Percentiles rank a stretch among this genome's conserved stretches.
Evolutionary conservation across 2,329 filamentous ascomycete species (phyloP).

Genomic region (Fusarium lateritium): DNA sequence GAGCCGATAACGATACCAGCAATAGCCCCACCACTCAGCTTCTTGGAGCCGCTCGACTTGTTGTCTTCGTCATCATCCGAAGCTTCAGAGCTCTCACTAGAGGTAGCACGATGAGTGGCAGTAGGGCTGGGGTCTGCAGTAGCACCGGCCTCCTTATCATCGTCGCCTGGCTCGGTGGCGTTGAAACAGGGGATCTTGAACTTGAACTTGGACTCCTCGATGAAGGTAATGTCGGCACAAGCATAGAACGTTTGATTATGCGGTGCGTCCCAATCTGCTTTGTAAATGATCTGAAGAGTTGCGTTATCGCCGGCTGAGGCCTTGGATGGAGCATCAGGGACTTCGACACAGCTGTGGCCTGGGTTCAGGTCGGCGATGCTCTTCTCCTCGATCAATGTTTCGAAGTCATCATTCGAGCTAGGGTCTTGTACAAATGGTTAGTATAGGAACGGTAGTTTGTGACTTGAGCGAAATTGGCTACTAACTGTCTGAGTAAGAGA

Average conservation of each 20-base stretch:
- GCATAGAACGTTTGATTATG: slow-evolving; percentile 64
- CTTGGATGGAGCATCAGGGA: slow-evolving; percentile 54
- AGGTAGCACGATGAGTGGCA: slow-evolving; percentile 24
- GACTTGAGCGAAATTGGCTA: neutral
- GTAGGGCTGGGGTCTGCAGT: slow-evolving; percentile 26
- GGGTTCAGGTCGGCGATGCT: slow-evolving; percentile 58
- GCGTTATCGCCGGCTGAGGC: slow-evolving; percentile 61
- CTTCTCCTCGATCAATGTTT: slow-evolving; percentile 55
- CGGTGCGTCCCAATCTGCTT: slow-evolving; percentile 59
- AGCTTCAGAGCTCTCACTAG: slow-evolving; percentile 12
- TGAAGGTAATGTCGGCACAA: slow-evolving; percentile 64
- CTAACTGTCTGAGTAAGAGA: slow-evolving; percentile 66
- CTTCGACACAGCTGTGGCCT: slow-evolving; percentile 62
- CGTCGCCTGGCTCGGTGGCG: slow-evolving; percentile 53
- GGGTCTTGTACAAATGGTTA: slow-evolving; percentile 53
- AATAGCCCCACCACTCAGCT: slow-evolving; percentile 79
- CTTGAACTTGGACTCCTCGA: slow-evolving; percentile 55
- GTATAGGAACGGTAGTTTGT: neutral
- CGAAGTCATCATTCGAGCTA: slow-evolving; percentile 57
- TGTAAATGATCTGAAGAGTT: slow-evolving; percentile 65
- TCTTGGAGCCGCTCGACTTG: slow-evolving; percentile 63
- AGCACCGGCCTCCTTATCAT: slow-evolving; percentile 40
- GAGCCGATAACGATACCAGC: slow-evolving; percentile 82
- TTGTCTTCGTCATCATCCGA: slow-evolving; percentile 14
- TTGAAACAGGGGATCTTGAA: slow-evolving; percentile 61